These are phyloP conservation scores for Albugo candida DNA, from an alignment of 352 stramenopile species.

Conservation along the genomic window DNA sequence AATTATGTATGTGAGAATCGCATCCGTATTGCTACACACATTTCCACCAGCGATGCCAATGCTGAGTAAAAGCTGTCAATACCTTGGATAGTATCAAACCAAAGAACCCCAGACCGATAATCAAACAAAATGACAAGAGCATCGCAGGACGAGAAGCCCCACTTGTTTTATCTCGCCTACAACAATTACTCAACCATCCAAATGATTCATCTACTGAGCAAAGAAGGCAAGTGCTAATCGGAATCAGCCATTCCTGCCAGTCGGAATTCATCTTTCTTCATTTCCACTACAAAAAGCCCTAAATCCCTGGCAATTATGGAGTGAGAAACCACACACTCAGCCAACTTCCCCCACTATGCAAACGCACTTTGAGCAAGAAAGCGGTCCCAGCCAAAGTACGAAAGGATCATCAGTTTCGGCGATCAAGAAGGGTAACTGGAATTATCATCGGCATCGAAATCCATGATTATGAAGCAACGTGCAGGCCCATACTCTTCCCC, in stretches of 20 bases:
- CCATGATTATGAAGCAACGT: conserved; percentile 72
- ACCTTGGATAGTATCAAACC: conserved; percentile 66
- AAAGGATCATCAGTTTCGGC: conserved; percentile 8
- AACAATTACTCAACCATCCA: background rate
- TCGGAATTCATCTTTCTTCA: conserved; percentile 66
- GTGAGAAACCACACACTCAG: conserved; percentile 62
- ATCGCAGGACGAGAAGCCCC: conserved; percentile 46
- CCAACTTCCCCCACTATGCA: conserved; percentile 33
- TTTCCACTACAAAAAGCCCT: conserved; percentile 61
- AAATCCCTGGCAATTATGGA: conserved; percentile 49
- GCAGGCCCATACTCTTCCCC: conserved; percentile 66
- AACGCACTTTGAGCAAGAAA: conserved; percentile 31
- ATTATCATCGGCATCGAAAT: conserved; percentile 56
- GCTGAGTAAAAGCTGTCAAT: conserved; percentile 66
- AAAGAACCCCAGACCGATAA: conserved; percentile 56
- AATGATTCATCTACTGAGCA: conserved; percentile 22
- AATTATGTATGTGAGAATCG: conserved; percentile 55
- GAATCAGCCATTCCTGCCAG: conserved; percentile 60
- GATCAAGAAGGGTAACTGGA: conserved; percentile 50
- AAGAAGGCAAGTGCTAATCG: conserved; percentile 59
- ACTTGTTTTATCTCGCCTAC: conserved; percentile 14
- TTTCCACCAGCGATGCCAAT: conserved; percentile 52
- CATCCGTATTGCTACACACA: conserved; percentile 54
- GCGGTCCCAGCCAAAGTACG: conserved; percentile 14
- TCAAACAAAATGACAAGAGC: conserved; percentile 50